Percentiles rank a stretch among this genome's conserved stretches.
Evolutionary conservation across 495 filamentous ascomycete species (phyloP).

Genomic region (Hapsidospora chrysogenum): DNA sequence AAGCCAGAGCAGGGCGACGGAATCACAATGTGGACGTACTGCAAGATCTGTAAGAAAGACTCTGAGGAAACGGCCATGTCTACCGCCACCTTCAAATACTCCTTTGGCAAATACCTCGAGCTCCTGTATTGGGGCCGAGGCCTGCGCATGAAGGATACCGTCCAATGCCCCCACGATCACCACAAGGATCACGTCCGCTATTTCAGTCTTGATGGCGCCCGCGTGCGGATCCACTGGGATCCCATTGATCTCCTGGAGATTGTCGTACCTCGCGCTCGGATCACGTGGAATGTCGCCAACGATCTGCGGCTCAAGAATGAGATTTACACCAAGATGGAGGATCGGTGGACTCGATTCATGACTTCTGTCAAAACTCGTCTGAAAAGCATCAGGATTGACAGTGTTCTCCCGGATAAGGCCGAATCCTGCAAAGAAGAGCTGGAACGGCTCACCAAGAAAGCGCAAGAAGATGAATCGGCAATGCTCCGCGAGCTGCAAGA

Average conservation of each 20-base stretch:
- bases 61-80: slow-evolving; percentile 90
- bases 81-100: slow-evolving; percentile 93
- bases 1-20: slow-evolving; percentile 37
- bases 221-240: slow-evolving; percentile 82
- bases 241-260: slow-evolving; percentile 88
- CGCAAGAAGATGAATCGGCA: slow-evolving; percentile 60
- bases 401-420: slow-evolving; percentile 67
- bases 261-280: slow-evolving; percentile 69
- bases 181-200: slow-evolving; percentile 83
- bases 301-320: slow-evolving; percentile 86
- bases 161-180: slow-evolving; percentile 78
- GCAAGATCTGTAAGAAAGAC: slow-evolving; percentile 78
- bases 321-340: slow-evolving; percentile 61
- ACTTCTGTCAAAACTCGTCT: slow-evolving; percentile 66
- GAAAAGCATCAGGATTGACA: slow-evolving; percentile 77
- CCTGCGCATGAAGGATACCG: slow-evolving; percentile 56
- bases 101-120: slow-evolving; percentile 94
- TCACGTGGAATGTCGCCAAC: slow-evolving; percentile 95
- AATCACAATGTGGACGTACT: slow-evolving; percentile 96
- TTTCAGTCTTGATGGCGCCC: slow-evolving; percentile 76
- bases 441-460: slow-evolving; percentile 53
- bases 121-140: slow-evolving; percentile 89
- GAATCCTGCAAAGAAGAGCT: slow-evolving; percentile 70
- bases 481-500: slow-evolving; percentile 66
- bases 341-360: slow-evolving; percentile 74